phyloP scores from a whole-genome alignment of 192 early-diverging fungal genomes.

The Chytriomyces sp. region DNA sequence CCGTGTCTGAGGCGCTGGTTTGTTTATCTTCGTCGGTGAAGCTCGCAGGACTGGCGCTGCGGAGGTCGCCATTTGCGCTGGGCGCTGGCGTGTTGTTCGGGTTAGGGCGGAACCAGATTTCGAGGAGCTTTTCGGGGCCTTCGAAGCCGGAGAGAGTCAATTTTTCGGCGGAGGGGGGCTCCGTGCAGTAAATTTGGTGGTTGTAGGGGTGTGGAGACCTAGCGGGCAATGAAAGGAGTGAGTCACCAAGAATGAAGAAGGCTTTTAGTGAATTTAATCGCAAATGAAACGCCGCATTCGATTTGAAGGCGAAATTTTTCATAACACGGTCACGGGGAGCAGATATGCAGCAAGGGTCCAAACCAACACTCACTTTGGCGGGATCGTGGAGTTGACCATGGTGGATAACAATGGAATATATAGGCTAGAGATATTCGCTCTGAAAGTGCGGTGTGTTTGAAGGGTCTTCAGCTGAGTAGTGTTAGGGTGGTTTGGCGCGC shows the following conservation, averaged over 20 bases:
- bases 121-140: conserved; percentile 97
- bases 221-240: background rate
- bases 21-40: background rate
- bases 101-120: conserved; percentile 86
- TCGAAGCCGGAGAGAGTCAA: conserved; percentile 75
- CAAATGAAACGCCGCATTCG: no score
- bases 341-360: no score
- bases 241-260: background rate
- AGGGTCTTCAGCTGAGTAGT: background rate
- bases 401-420: no score
- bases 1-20: conserved; percentile 22
- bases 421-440: no score
- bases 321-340: no score
- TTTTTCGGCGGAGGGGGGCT: conserved; percentile 26
- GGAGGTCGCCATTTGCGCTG: background rate
- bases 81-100: background rate
- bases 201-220: conserved; percentile 19
- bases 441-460: conserved; percentile 1
- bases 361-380: background rate
- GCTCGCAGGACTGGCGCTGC: background rate
- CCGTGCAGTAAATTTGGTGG: conserved; percentile 1
- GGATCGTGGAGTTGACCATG: conserved; percentile 18
- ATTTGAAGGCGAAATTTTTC: no score
- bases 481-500: conserved; percentile 31
- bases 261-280: background rate